Percentiles rank a stretch among this genome's conserved stretches.
These are phyloP conservation scores for Penicillium sp. DNA, from an alignment of 2,329 filamentous ascomycete genomes.

Conservation along the genomic window DNA sequence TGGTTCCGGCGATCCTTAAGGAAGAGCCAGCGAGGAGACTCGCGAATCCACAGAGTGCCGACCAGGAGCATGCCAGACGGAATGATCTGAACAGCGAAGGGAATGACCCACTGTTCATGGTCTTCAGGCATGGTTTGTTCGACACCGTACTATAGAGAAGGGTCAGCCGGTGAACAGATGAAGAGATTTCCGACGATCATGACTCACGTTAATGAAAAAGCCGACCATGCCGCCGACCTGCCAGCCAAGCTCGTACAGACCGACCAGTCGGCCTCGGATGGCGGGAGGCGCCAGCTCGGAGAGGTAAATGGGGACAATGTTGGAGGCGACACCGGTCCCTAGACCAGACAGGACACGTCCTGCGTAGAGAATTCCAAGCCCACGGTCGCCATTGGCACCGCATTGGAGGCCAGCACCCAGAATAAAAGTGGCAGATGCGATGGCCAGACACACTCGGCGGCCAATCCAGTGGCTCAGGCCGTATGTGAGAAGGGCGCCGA, in stretches of 20 bases:
- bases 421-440: conserved; percentile 63
- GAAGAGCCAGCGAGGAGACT: conserved; percentile 68
- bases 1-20: conserved; percentile 66
- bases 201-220: conserved; percentile 50
- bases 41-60: conserved; percentile 60
- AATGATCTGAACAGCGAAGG: conserved; percentile 43
- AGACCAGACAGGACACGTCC: conserved; percentile 59
- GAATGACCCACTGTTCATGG: conserved; percentile 43
- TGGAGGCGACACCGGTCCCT: conserved; percentile 56
- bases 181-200: background rate
- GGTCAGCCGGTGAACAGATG: conserved; percentile 12
- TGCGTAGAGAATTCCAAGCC: conserved; percentile 59
- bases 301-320: conserved; percentile 60
- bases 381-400: conserved; percentile 56
- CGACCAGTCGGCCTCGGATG: conserved; percentile 58
- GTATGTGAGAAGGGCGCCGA: conserved; percentile 66
- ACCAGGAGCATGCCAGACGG: conserved; percentile 47
- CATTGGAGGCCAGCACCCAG: conserved; percentile 67
- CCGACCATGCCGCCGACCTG: conserved; percentile 52
- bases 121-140: conserved; percentile 32
- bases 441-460: conserved; percentile 59
- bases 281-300: conserved; percentile 58
- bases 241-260: conserved; percentile 57
- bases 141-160: conserved; percentile 52
- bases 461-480: conserved; percentile 62